Conservation (phyloP, 495 filamentous ascomycete species). For the Aspergillus wentii region DNA sequence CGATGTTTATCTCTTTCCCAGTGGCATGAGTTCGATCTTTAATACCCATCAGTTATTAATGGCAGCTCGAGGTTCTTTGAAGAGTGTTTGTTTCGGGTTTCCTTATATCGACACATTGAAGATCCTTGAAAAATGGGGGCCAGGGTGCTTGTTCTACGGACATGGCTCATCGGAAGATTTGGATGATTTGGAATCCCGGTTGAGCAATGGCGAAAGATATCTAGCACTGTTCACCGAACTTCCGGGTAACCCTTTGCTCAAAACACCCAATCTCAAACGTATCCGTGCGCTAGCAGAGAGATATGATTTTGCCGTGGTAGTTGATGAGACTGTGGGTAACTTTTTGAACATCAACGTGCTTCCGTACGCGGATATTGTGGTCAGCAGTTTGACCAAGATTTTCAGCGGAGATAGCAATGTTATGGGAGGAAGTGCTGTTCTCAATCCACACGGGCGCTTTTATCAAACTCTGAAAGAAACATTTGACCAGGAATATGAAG, state of each 20-base stretch:
- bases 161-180: slow-evolving; percentile 75
- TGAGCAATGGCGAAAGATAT: slow-evolving; percentile 69
- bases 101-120: slow-evolving; percentile 97
- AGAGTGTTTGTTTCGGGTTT: slow-evolving; percentile 56
- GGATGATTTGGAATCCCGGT: slow-evolving; percentile 73
- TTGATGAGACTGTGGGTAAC: slow-evolving; percentile 95
- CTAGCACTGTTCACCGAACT: slow-evolving; percentile 92
- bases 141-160: slow-evolving; percentile 88
- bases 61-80: slow-evolving; percentile 36
- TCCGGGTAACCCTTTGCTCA: slow-evolving; percentile 85
- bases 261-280: slow-evolving; percentile 74
- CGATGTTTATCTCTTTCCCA: slow-evolving; percentile 84
- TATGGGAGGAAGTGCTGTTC: slow-evolving; percentile 85
- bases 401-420: slow-evolving; percentile 98
- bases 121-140: slow-evolving; percentile 89
- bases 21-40: slow-evolving; percentile 94
- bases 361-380: slow-evolving; percentile 82
- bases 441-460: slow-evolving; percentile 74
- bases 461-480: slow-evolving; percentile 63
- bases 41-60: slow-evolving; percentile 73
- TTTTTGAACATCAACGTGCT: slow-evolving; percentile 94
- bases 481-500: slow-evolving; percentile 65
- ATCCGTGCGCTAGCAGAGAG: slow-evolving; percentile 75
- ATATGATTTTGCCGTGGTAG: slow-evolving; percentile 84
- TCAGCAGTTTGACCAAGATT: slow-evolving; percentile 91